Evolutionary conservation across 1,284 basidiomycete species (phyloP).

Genomic region (Meripilus lineatus): DNA sequence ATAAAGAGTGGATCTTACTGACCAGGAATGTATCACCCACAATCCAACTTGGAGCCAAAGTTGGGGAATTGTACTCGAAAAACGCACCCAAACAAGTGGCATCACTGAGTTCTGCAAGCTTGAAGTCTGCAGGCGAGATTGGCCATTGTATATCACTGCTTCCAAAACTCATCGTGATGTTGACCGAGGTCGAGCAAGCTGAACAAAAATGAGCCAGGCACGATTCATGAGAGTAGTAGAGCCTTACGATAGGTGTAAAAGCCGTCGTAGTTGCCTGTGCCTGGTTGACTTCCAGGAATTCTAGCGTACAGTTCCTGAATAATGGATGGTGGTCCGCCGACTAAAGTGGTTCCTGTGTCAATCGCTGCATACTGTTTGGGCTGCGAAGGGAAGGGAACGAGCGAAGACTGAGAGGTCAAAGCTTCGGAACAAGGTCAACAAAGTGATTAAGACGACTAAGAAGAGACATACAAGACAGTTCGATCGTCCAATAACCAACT

Average conservation of each 20-base stretch:
- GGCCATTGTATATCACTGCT: conserved; percentile 22
- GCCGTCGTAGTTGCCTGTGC: conserved; percentile 11
- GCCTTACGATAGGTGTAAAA: conserved; percentile 15
- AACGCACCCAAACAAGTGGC: conserved; percentile 50
- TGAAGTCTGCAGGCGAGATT: conserved; percentile 49
- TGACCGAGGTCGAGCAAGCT: conserved; percentile 13
- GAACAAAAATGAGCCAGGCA: not conserved
- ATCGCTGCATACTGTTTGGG: conserved; percentile 27
- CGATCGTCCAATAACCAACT: conserved; percentile 15
- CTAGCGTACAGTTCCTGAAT: conserved; percentile 33
- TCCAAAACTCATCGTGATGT: conserved; percentile 13
- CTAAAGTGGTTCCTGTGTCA: conserved; percentile 40
- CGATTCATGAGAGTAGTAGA: not conserved
- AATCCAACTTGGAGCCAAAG: conserved; percentile 43
- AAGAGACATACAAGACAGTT: conserved; percentile 7
- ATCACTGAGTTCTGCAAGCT: conserved; percentile 32
- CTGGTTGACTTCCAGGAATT: conserved; percentile 24
- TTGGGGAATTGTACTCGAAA: conserved; percentile 37
- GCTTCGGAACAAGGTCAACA: conserved; percentile 10
- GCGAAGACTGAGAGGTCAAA: conserved; percentile 24
- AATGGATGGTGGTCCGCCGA: conserved; percentile 29
- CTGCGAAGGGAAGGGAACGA: not conserved
- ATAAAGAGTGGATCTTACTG: too few species aligned
- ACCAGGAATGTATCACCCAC: conserved; percentile 60
- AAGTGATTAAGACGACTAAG: not conserved